Evolutionary conservation across 257 asterid species (phyloP), one percentile per base, ranked within the genome.

Genomic region (Schizonepeta tenuifolia): DNA sequence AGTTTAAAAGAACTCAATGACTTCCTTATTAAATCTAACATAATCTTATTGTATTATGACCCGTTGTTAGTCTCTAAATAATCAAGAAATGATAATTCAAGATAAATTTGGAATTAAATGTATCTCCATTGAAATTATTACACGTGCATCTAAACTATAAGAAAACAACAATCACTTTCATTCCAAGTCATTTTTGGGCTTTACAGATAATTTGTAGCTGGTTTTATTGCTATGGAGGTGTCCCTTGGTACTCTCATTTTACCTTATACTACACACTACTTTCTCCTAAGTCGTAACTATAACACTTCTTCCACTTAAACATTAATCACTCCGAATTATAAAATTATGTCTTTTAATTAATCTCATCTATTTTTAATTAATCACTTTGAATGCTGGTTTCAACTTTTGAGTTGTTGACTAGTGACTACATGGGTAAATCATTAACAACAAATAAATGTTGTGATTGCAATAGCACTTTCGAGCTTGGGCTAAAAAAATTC

Each of bases 151-250:
- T 35, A 67, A 8, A 24, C 40, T 24, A 31, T n/a, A 12, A 18
- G n/a, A 17, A 53, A 18, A 36, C 7, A 53, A 26, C 60, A 54
- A 70, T 69, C 72, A 53, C 72, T 76, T 62, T 69, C 72, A 24
- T 61, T 61, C 72, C 72, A 50, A 61, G 72, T 76, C 72, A 69
- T 68, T 69, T 21, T 14, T 51, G 40, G 53, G 24, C 75, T 76
- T 76, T 76, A 76, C 75, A 69, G 80, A 76, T 62, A 69, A 69
- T 41, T 33, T 53, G 31, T 69, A 22, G 71, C 40, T 71, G 53
- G 46, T 71, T 49, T 69, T 28, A 28, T 49, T 71, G 49, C 2
- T 31, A 49, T 59, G 26, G n/a, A 36, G 44, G 69, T 71, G 58
- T 44, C 60, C 60, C 49, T 28, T 59, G 59, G 60, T 47, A 36